These are phyloP conservation scores for Cytospora chrysosperma DNA, from an alignment of 2,329 filamentous ascomycete genomes.

Conservation along the genomic window DNA sequence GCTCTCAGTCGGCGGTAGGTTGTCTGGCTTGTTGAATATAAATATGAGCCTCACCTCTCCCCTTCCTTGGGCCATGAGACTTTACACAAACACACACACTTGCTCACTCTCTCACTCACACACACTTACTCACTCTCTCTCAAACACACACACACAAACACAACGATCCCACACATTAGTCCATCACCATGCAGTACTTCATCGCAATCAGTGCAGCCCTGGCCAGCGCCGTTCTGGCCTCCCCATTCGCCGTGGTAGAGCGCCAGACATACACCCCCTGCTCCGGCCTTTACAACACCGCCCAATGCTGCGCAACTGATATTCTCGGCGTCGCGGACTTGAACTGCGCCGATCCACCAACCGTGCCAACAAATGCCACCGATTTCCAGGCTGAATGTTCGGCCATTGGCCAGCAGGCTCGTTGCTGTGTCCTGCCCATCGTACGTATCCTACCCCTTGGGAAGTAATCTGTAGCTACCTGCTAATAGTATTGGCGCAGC, in stretches of 20 bases:
- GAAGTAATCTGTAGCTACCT: neutral
- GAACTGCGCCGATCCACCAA: constrained; percentile 46
- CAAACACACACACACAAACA: neutral
- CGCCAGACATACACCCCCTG: constrained; percentile 43
- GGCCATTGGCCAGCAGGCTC: constrained; percentile 51
- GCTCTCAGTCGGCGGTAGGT: neutral
- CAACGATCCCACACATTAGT: neutral
- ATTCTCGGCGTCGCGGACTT: constrained; percentile 57
- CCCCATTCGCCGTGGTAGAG: constrained; percentile 34
- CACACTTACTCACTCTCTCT: too few species aligned
- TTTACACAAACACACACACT: neutral
- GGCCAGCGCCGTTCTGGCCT: constrained; percentile 12
- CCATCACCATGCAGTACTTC: constrained; percentile 20
- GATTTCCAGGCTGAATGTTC: constrained; percentile 42
- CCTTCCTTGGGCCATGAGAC: neutral
- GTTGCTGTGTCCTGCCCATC: constrained; percentile 57
- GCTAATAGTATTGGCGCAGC: constrained; percentile 25
- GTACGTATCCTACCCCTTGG: constrained; percentile 22
- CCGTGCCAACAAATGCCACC: constrained; percentile 24
- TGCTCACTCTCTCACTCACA: too few species aligned
- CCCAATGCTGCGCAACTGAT: constrained; percentile 62
- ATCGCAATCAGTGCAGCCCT: constrained; percentile 17
- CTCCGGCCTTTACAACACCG: constrained; percentile 41
- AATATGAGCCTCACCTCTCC: neutral
- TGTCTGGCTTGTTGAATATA: constrained; percentile 2